These are phyloP conservation scores for Litchi chinensis DNA, from an alignment of 345 rosid species.

Conservation along the genomic window DNA sequence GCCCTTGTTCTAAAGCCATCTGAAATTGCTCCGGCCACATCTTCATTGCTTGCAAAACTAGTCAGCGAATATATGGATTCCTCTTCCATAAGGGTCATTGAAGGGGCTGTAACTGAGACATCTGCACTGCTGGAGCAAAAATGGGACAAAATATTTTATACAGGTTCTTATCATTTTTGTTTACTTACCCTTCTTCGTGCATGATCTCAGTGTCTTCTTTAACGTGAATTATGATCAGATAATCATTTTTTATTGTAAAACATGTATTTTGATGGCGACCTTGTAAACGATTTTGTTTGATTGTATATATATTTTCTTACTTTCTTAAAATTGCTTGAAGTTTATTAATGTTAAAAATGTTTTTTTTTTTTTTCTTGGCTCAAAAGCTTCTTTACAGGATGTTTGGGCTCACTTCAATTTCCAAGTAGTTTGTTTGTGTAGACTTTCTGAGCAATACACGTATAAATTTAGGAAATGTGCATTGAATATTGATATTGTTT, in stretches of 20 bases:
- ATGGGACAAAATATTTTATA: conserved; percentile 96
- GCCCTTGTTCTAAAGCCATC: conserved; percentile 90
- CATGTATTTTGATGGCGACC: neutral
- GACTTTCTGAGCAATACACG: neutral
- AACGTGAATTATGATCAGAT: neutral
- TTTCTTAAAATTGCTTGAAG: neutral
- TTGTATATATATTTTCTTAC: neutral
- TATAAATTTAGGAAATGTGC: neutral
- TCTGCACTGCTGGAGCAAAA: conserved; percentile 81
- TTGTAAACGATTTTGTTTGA: neutral
- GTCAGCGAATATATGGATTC: conserved; percentile 65
- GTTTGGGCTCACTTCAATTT: neutral
- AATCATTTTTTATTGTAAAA: neutral
- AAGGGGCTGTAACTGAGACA: conserved; percentile 81
- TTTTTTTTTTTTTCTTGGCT: neutral
- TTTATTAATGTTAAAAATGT: neutral
- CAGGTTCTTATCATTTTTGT: conserved; percentile 55
- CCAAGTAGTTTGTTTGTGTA: neutral
- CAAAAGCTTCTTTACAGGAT: neutral
- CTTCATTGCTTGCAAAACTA: conserved; percentile 69
- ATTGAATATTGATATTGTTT: neutral
- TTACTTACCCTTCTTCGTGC: conserved; percentile 7
- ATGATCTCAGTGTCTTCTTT: neutral
- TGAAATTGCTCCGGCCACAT: conserved; percentile 79
- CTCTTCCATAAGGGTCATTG: conserved; percentile 74